Evolutionary conservation across 805 yeast species (phyloP).

Genomic region (Monosporozyma yasuniensis): DNA sequence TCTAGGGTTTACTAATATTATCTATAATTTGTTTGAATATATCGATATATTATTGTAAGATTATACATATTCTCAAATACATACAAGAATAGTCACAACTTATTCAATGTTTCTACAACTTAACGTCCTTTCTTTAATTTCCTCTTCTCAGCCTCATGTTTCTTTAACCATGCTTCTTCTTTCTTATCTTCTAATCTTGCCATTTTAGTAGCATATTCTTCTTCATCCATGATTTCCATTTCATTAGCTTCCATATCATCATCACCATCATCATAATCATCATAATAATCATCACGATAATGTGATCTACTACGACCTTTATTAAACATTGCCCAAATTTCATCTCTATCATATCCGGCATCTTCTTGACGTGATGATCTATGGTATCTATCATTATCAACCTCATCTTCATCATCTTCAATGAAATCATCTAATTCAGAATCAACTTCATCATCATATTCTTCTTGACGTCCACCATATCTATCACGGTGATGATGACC

Average conservation of each 20-base stretch:
- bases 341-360: conserved; percentile 66
- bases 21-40: background rate
- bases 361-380: conserved; percentile 5
- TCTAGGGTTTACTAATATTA: too few species aligned
- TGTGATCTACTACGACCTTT: conserved; percentile 47
- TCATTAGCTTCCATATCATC: conserved; percentile 96
- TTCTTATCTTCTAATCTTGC: conserved; percentile 70
- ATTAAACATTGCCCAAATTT: conserved; percentile 82
- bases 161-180: conserved; percentile 56
- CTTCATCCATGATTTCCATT: conserved; percentile 78
- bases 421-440: conserved; percentile 20
- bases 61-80: too few species aligned
- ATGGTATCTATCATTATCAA: conserved; percentile 36
- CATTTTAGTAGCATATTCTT: conserved; percentile 51
- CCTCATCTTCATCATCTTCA: conserved; percentile 41
- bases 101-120: background rate
- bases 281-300: conserved; percentile 30
- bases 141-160: conserved; percentile 37
- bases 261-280: conserved; percentile 36
- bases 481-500: background rate
- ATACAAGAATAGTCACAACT: too few species aligned
- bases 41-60: too few species aligned
- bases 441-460: conserved; percentile 7
- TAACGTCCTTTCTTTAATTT: conserved; percentile 20
- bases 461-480: background rate